Conservation (phyloP, 2,329 filamentous ascomycete species). For the Pyrenophora seminiperda region DNA sequence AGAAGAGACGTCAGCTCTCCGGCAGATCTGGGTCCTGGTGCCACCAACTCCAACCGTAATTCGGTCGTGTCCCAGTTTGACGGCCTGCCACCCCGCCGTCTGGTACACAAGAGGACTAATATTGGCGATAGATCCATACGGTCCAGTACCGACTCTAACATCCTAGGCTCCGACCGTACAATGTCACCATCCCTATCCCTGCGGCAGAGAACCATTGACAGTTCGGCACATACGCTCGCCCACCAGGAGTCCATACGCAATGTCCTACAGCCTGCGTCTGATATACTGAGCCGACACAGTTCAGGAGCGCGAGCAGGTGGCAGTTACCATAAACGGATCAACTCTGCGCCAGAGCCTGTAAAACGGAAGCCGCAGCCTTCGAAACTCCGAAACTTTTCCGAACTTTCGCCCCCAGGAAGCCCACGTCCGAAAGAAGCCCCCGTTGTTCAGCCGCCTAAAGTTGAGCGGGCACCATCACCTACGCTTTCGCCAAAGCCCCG, state of each 20-base stretch:
- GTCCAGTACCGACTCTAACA: conserved; percentile 38
- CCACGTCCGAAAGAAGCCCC: conserved; percentile 17
- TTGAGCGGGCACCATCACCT: conserved; percentile 22
- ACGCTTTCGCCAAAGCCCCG: conserved; percentile 23
- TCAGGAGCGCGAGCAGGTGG: conserved; percentile 24
- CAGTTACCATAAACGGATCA: conserved; percentile 38
- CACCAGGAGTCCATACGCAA: conserved; percentile 41
- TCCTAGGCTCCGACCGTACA: conserved; percentile 29
- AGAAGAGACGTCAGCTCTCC: conserved; percentile 49
- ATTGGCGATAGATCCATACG: conserved; percentile 53
- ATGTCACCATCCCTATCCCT: conserved; percentile 37
- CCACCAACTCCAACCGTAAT: conserved; percentile 52
- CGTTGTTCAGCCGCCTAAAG: conserved; percentile 14
- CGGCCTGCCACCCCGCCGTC: conserved; percentile 53
- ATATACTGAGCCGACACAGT: conserved; percentile 41
- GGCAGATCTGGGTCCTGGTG: conserved; percentile 49
- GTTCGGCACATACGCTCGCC: conserved; percentile 35
- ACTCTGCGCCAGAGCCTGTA: conserved; percentile 41
- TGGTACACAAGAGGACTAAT: conserved; percentile 57
- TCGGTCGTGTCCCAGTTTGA: conserved; percentile 49
- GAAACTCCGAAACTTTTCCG: conserved; percentile 24
- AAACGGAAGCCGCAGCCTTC: conserved; percentile 14
- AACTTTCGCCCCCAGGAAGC: conserved; percentile 31
- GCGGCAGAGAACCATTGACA: conserved; percentile 36
- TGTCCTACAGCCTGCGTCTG: conserved; percentile 43